Evolutionary conservation across 768 basidiomycete genomes (phyloP), one percentile per base, ranked within the genome.

Genomic region (Phaeolepiota aurea): DNA sequence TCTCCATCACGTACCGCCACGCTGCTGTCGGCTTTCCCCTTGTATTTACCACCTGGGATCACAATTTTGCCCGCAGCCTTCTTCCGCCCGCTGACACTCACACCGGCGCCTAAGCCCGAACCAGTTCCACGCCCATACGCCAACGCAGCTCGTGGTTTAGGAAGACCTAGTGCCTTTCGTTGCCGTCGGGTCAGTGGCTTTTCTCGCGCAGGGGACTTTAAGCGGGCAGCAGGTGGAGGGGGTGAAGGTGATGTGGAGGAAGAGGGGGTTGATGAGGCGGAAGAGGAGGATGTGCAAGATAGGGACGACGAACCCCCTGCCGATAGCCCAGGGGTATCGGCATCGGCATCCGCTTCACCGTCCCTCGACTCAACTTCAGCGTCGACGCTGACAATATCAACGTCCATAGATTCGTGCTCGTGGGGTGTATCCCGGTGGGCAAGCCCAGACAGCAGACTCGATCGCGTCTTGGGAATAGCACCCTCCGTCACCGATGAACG

Each of bases 1-100:
- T 53, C 54, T 28, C 50, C 43, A 30, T 43, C 48, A 39, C 21
- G 34, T 11, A 23, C 50, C 52, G 37, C 51, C 48, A 32, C 30
- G n/a, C n/a, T n/a, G 14, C 25, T 49, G 3, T 47, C 39, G 30
- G 43, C 32, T 39, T 50, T 40, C 20, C 44, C 40, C 44, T 43
- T 44, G 40, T 50, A 62, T 42, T 67, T 57, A 20, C 81, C 79
- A 4, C 79, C 78, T 0, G 82, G 80, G 42, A 83, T 78, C 58
- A 40, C 75, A 62, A 61, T 82, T 64, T 68, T 79, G 25, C 80
- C 82, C 16, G 70, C 70, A 63, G 48, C 71, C 31, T 25, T 28
- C 32, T n/a, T 11, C 14, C 38, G 18, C 19, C n/a, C 20, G 30
- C 30, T n/a, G 15, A 21, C 31, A 20, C 37, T 37, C 30, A 10